Percentiles rank a stretch among this genome's conserved stretches.
phyloP scores from a whole-genome alignment of 1,284 basidiomycete genomes.

The Ustilago curta region DNA sequence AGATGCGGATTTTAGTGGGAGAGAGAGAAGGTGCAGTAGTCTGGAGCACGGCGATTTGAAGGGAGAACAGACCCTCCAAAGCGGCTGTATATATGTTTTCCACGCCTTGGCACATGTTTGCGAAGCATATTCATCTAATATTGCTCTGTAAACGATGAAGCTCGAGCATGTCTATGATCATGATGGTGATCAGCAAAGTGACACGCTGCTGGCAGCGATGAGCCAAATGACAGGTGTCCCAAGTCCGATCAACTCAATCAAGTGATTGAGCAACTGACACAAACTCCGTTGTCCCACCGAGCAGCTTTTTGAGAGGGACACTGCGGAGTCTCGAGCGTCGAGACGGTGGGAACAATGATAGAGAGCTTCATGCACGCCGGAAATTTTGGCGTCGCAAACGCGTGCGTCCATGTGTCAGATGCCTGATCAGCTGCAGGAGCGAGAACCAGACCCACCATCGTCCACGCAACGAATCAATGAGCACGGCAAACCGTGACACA shows the following conservation, averaged over 20 bases:
- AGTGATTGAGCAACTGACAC: slow-evolving; percentile 33
- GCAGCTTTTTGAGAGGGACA: too few relatives aligned
- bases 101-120: background rate
- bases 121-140: background rate
- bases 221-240: slow-evolving; percentile 37
- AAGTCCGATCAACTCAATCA: slow-evolving; percentile 19
- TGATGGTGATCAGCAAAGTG: slow-evolving; percentile 22
- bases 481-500: too few relatives aligned
- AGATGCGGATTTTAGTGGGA: too few relatives aligned
- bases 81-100: slow-evolving; percentile 6
- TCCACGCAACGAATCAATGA: background rate
- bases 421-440: slow-evolving; percentile 3
- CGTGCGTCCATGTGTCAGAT: slow-evolving; percentile 5
- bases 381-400: background rate
- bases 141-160: background rate
- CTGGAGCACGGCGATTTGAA: background rate
- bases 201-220: slow-evolving; percentile 15
- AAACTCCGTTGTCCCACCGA: background rate
- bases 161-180: too few relatives aligned
- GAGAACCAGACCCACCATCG: background rate
- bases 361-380: slow-evolving; percentile 8
- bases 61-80: background rate
- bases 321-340: slow-evolving; percentile 1
- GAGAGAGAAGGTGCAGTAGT: background rate
- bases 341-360: background rate